Evolutionary conservation across 2,329 filamentous ascomycete species (phyloP), one percentile per base, ranked within the genome.

Genomic region (Cladosporium sp.): DNA sequence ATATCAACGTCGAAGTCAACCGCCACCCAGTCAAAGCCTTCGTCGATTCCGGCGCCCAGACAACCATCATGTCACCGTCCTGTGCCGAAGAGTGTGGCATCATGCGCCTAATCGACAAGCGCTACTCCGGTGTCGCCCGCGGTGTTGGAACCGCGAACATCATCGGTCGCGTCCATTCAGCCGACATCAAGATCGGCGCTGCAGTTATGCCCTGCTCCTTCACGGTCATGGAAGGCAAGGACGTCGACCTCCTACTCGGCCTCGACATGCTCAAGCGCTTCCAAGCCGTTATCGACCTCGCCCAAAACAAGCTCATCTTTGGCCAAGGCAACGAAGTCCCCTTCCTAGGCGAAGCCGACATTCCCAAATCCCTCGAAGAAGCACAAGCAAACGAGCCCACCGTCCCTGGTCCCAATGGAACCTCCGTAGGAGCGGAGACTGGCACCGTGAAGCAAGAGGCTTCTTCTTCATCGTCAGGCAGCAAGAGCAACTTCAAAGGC

Each of bases 171-270:
- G 95, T 99, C 3, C 95, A 99, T 78, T 92, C 92, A 25, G 95
- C 95, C 11, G 92, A 94, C 78, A 96, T 99, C 78, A 94, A 92
- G 78, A 95, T 99, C 71, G 95, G 94, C 62, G 88, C 86, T 49
- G 86, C 94, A 68, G 93, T 92, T 76, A 83, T 99, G 71, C 90
- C 94, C 2, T 98, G 93, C 80, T 95, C 93, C 66, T 99, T 99
- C 78, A 99, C 95, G 3, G 95, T 99, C 75, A 99, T 99, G 95
- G 95, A 99, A 80, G 95, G 95, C 69, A 99, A 98, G 79, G 89
- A 92, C 61, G 95, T 99, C 26, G 95, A 98, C 76, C 84, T 99
- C 21, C 85, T 99, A 2, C 86, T 99, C 14, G 95, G 95, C 3
- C 82, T 99, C 49, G 95, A 99, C 78, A 99, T 99, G 92, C 84